phyloP scores from a whole-genome alignment of 306 rosid species.

The Cucumis melo region DNA sequence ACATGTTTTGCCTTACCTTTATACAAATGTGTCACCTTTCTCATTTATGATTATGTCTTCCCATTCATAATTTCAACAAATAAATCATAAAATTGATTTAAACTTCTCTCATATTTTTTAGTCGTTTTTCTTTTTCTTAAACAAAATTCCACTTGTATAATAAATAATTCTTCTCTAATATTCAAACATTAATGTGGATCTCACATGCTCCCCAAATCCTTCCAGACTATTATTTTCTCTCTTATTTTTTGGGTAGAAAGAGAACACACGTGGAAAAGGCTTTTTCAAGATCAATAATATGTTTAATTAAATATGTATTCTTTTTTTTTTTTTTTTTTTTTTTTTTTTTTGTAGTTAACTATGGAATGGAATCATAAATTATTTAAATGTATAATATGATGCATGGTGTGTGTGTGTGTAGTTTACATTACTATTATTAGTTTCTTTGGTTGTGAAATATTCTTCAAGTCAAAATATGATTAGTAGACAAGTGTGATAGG shows the following conservation, averaged over 20 bases:
- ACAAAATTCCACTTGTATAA: background rate
- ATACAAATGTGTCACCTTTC: background rate
- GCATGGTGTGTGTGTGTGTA: background rate
- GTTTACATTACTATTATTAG: background rate
- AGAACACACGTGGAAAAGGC: background rate
- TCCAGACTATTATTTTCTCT: background rate
- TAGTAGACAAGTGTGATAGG: background rate
- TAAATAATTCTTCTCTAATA: background rate
- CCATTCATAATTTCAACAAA: background rate
- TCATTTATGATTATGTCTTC: constrained; percentile 3
- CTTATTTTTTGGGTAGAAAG: background rate
- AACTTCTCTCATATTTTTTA: background rate
- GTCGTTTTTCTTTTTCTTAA: background rate
- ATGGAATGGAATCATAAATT: background rate
- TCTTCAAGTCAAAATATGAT: background rate
- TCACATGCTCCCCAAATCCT: background rate
- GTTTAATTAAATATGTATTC: background rate
- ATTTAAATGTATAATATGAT: background rate
- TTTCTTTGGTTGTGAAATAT: background rate
- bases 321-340: no score
- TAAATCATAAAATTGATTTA: no score
- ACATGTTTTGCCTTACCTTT: background rate
- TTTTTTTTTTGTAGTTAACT: background rate
- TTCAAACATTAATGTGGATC: background rate
- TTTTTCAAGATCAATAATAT: background rate